phyloP scores from a whole-genome alignment of 148 eudicot species.

The Arctostaphylos glauca region DNA sequence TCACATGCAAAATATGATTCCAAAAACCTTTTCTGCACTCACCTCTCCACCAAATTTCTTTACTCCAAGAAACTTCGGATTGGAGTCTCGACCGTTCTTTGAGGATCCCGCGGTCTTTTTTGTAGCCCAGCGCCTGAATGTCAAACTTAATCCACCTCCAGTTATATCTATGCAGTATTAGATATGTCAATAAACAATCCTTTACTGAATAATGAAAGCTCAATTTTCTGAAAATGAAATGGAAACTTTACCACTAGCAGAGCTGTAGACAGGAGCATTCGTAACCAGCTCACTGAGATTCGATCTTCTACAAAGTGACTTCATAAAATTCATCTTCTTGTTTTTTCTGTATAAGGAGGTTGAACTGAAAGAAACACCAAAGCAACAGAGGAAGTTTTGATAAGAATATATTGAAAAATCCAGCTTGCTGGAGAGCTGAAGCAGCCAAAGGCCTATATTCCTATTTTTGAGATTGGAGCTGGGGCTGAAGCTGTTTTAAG shows the following conservation, averaged over 20 bases:
- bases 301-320: constrained; percentile 45
- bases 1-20: not conserved
- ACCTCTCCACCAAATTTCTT: constrained; percentile 89
- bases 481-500: not conserved
- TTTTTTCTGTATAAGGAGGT: not conserved
- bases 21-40: constrained; percentile 10
- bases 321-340: constrained; percentile 44
- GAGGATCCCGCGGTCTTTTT: constrained; percentile 82
- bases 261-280: constrained; percentile 42
- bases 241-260: constrained; percentile 36
- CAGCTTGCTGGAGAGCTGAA: not conserved
- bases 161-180: constrained; percentile 39
- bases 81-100: constrained; percentile 77
- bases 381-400: not conserved
- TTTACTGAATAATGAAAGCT: not conserved
- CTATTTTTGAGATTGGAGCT: not conserved
- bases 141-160: constrained; percentile 55
- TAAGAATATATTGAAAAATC: not conserved
- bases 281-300: constrained; percentile 43
- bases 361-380: constrained; percentile 14
- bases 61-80: constrained; percentile 74
- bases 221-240: not conserved
- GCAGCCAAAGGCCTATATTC: not conserved
- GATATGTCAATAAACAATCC: not conserved
- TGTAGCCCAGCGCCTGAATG: constrained; percentile 78